A percentile compares a stretch with the other conserved stretches of the same genome.
Conservation (phyloP, 106 monocot species). For the Triglochin maritima region DNA sequence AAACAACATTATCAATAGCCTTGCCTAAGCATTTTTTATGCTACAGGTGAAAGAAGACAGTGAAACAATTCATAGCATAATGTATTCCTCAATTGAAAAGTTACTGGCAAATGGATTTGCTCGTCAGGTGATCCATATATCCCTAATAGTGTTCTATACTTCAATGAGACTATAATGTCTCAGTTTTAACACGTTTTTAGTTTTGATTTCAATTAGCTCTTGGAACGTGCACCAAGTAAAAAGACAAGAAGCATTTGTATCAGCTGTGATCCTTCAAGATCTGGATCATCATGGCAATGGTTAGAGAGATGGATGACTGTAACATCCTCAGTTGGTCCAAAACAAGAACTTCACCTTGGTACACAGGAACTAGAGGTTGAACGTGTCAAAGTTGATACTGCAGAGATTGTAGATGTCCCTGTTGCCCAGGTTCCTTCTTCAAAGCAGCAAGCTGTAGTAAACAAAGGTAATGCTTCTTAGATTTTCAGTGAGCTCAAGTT, state of each 20-base stretch:
- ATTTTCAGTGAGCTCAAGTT: too few relatives aligned
- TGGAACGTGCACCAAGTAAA: constrained; percentile 44
- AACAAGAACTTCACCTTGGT: neutral
- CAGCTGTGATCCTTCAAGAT: constrained; percentile 51
- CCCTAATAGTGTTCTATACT: neutral
- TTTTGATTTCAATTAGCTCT: constrained; percentile 26
- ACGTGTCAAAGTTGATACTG: neutral
- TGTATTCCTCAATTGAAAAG: constrained; percentile 30
- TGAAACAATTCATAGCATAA: constrained; percentile 17
- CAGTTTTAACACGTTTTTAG: too few relatives aligned
- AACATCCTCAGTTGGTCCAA: constrained; percentile 16
- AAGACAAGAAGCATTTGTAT: constrained; percentile 44
- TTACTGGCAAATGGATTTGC: constrained; percentile 55
- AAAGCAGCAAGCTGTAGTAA: neutral
- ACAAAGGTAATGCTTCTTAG: too few relatives aligned
- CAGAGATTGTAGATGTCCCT: neutral
- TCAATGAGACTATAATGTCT: too few relatives aligned
- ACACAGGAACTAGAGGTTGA: neutral
- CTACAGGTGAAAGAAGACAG: constrained; percentile 10
- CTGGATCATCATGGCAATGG: constrained; percentile 76
- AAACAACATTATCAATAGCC: too few relatives aligned
- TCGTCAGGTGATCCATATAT: constrained; percentile 31
- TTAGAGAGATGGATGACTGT: constrained; percentile 83
- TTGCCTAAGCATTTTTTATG: too few relatives aligned
- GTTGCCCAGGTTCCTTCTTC: neutral